Evolutionary conservation across 106 monocot species (phyloP).

Genomic region (Triglochin maritima): DNA sequence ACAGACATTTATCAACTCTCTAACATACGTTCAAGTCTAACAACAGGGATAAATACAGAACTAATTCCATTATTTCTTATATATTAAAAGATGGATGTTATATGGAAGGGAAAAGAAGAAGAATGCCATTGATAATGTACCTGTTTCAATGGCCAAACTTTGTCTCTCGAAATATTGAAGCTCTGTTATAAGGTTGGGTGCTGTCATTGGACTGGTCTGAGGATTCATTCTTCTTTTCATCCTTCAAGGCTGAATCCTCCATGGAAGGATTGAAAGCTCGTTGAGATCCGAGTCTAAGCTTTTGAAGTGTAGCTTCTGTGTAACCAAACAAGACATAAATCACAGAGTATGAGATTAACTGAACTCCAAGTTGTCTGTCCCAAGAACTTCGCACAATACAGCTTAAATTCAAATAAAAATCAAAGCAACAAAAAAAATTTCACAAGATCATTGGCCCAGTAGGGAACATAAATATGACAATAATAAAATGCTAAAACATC

Average conservation of each 20-base stretch:
- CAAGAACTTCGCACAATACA: background rate
- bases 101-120: too few species aligned
- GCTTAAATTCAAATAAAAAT: background rate
- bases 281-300: constrained; percentile 5
- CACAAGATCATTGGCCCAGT: background rate
- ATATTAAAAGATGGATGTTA: background rate
- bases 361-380: background rate
- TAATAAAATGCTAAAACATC: background rate
- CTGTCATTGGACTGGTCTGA: background rate
- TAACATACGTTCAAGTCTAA: background rate
- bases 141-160: too few species aligned
- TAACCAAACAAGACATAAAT: background rate
- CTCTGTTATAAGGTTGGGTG: background rate
- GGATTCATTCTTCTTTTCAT: background rate
- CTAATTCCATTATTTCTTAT: background rate
- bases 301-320: constrained; percentile 1
- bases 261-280: background rate
- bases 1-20: too few species aligned
- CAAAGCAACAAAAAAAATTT: background rate
- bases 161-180: background rate
- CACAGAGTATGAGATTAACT: background rate
- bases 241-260: background rate
- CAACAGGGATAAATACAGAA: background rate
- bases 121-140: too few species aligned
- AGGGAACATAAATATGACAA: background rate